A percentile compares a stretch with the other conserved stretches of the same genome.
Evolutionary conservation across 2,329 filamentous ascomycete species (phyloP).

Genomic region (Cadophora sp.): DNA sequence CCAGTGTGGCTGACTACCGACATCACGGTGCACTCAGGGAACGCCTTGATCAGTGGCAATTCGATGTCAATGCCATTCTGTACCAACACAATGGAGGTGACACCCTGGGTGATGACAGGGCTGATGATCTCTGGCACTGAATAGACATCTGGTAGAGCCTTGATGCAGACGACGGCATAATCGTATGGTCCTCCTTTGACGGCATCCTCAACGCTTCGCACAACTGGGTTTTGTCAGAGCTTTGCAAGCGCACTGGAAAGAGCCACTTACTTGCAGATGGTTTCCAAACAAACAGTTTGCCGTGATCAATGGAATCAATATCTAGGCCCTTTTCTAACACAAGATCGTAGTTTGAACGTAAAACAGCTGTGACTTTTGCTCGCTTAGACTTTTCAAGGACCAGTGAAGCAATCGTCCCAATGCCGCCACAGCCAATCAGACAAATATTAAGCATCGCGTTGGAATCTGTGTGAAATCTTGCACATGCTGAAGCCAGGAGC

Average conservation of each 20-base stretch:
- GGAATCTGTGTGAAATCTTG: neutral
- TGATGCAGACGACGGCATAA: too few relatives aligned
- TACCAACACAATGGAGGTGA: too few relatives aligned
- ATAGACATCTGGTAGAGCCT: too few relatives aligned
- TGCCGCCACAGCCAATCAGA: constrained; percentile 31
- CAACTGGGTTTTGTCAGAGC: too few relatives aligned
- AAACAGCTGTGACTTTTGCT: constrained; percentile 30
- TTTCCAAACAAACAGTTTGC: constrained; percentile 28
- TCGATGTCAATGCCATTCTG: too few relatives aligned
- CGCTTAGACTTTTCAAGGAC: constrained; percentile 28
- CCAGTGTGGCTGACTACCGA: too few relatives aligned
- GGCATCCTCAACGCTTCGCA: too few relatives aligned
- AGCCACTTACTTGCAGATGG: constrained; percentile 25
- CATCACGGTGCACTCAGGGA: too few relatives aligned
- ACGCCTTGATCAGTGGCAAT: too few relatives aligned
- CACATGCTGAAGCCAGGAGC: neutral
- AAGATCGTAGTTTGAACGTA: constrained; percentile 30
- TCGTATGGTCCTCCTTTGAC: too few relatives aligned
- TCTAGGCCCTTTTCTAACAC: constrained; percentile 31
- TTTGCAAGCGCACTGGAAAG: neutral
- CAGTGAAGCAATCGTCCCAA: constrained; percentile 32
- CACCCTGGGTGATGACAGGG: too few relatives aligned
- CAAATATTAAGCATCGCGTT: constrained; percentile 25
- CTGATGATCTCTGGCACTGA: too few relatives aligned
- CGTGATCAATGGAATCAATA: constrained; percentile 34